Percentiles rank a stretch among this genome's conserved stretches.
These are phyloP conservation scores for Globisporangium canariense DNA, from an alignment of 352 stramenopile genomes.

Conservation along the genomic window DNA sequence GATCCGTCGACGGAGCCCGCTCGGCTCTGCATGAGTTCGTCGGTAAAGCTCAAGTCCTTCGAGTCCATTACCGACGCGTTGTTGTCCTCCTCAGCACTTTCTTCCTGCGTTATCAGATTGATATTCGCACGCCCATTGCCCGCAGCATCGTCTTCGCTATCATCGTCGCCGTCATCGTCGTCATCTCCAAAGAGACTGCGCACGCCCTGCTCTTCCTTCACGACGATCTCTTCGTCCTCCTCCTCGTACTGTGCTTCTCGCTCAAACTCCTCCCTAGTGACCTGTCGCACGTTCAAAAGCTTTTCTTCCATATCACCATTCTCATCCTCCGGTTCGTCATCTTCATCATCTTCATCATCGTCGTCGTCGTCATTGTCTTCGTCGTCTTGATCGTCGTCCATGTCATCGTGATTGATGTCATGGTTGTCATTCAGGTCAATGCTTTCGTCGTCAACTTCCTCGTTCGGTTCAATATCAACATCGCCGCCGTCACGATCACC, in stretches of 20 bases:
- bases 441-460: conserved; percentile 1
- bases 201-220: conserved; percentile 13
- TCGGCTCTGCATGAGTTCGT: not conserved
- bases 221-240: conserved; percentile 12
- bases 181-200: conserved; percentile 10
- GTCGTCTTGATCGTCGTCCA: conserved; percentile 13
- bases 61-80: not conserved
- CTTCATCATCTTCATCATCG: conserved; percentile 1
- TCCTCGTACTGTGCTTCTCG: conserved; percentile 12
- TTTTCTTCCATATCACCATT: conserved; percentile 5
- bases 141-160: not conserved
- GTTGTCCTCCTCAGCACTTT: conserved; percentile 3
- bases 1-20: not conserved
- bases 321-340: conserved; percentile 12
- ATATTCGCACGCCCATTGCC: not conserved
- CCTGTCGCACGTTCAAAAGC: not conserved
- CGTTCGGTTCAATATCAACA: not conserved
- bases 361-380: conserved; percentile 6
- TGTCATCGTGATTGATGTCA: conserved; percentile 6
- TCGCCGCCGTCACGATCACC: not conserved
- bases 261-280: conserved; percentile 14
- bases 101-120: not conserved
- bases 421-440: conserved; percentile 3
- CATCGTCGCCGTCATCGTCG: conserved; percentile 1
- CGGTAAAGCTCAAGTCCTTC: conserved; percentile 6